phyloP scores from a whole-genome alignment of 345 rosid genomes.

The Iberis pinnata region DNA sequence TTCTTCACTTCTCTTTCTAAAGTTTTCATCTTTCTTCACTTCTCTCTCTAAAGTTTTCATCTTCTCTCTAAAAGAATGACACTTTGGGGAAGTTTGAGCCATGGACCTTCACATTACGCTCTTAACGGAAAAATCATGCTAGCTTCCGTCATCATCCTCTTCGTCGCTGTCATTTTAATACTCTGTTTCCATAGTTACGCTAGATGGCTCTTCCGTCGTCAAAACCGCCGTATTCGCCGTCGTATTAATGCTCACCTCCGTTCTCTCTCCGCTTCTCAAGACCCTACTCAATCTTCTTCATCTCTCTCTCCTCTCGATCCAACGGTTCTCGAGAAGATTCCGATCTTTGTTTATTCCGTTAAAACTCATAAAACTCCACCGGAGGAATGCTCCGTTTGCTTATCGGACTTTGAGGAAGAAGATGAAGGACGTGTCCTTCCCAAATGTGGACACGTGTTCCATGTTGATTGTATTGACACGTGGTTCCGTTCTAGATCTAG shows the following conservation, averaged over 20 bases:
- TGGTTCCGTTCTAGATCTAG: conserved; percentile 73
- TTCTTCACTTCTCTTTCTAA: not conserved
- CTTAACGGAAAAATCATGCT: conserved; percentile 58
- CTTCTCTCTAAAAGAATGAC: too few relatives aligned
- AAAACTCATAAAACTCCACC: conserved; percentile 14
- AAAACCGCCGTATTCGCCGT: conserved; percentile 39
- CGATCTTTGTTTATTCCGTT: conserved; percentile 41
- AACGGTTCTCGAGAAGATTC: conserved; percentile 43
- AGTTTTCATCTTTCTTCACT: too few relatives aligned
- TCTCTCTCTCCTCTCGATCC: conserved; percentile 41
- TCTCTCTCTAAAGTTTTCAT: too few relatives aligned
- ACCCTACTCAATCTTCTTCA: not conserved
- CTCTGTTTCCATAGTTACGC: conserved; percentile 55
- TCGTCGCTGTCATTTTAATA: conserved; percentile 38
- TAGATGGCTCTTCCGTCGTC: conserved; percentile 40
- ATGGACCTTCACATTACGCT: conserved; percentile 26
- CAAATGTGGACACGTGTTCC: conserved; percentile 64
- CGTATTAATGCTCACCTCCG: conserved; percentile 32
- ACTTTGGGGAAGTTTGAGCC: conserved; percentile 28
- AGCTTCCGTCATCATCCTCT: conserved; percentile 41
- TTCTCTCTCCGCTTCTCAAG: conserved; percentile 22
- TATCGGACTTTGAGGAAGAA: conserved; percentile 63
- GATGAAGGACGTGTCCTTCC: conserved; percentile 64
- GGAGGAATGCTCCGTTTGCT: conserved; percentile 62
- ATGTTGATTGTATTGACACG: conserved; percentile 70